Base-by-base conservation (phyloP, 371 early-diverging fungal genomes). In the Mucor plumbeus region DNA sequence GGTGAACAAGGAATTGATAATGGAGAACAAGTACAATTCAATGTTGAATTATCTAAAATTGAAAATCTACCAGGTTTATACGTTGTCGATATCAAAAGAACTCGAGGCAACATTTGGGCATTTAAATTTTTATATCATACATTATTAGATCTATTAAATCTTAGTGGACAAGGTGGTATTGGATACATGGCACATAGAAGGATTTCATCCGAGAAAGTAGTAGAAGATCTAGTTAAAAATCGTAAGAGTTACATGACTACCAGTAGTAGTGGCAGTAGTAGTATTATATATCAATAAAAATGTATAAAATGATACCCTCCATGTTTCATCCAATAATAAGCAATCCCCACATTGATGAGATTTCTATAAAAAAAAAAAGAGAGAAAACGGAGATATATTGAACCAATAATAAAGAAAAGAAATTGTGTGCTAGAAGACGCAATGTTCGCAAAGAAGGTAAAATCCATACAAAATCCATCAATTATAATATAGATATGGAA, bases 81-180 rank as follows among this genome's bases (percentile, higher is more conserved):
- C 76, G 92, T 95, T 67, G 95, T 97, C 33, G 94, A 95, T 71
- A 88, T 97, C 72, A 89, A 94, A 69, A 88, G 98, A 57, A 82
- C 92, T 78, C 88, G 91, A 66, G 98, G 98, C 64, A 95, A 95
- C 76, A 86, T 93, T 36, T 97, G 97, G 97, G 87, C 89, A 0
- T 97, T 95, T 85, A 96, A 96, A 84, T 89, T 88, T 70, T 69
- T 97, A 31, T 97, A 97, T 77, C 90, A 95, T 71, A 80, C 85
- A 7, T 71, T 90, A 31, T 68, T 92, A 65, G 83, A 87, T 26
- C 73, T 78, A 5, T 69, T 90, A 63, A 85, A 89, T 43, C 71
- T 90, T 43, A 78, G 82, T 35, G 76, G 82, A 56, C 85, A 87
- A 63, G 83, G 73, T 33, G 80, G 77, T 4, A 13, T 56, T 34